Percentiles rank a stretch among this genome's conserved stretches.
These are phyloP conservation scores for Akanthomyces uredinophilus DNA, from an alignment of 2,329 filamentous ascomycete species.

Conservation along the genomic window DNA sequence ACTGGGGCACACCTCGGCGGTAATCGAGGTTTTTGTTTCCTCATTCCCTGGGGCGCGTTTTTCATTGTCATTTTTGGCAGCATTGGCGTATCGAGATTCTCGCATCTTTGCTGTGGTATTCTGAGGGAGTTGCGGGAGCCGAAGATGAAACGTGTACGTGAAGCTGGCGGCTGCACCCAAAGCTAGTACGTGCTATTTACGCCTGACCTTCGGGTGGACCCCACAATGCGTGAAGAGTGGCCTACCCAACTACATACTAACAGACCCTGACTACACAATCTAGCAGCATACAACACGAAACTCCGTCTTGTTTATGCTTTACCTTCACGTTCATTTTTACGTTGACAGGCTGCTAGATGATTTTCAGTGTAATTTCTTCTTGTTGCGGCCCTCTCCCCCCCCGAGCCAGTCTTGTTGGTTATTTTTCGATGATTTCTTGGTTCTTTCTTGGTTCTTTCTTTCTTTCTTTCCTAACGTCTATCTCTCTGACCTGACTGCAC, in stretches of 20 bases:
- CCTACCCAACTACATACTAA: too few relatives aligned
- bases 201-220: background rate
- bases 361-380: background rate
- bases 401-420: background rate
- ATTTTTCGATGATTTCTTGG: background rate
- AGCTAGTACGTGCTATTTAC: background rate
- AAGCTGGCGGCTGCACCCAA: background rate
- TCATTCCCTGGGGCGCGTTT: background rate
- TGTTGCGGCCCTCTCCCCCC: background rate
- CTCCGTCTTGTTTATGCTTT: too few relatives aligned
- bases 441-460: background rate
- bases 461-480: conserved; percentile 7
- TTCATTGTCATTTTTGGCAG: background rate
- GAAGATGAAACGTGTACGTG: background rate
- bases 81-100: background rate
- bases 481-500: conserved; percentile 10
- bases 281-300: too few relatives aligned
- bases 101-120: background rate
- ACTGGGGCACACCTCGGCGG: conserved; percentile 21
- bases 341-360: background rate
- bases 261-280: too few relatives aligned
- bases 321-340: background rate
- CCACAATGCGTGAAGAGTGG: background rate
- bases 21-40: background rate
- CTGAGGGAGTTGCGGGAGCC: background rate